Percentiles rank a stretch among this genome's conserved stretches.
phyloP scores from a whole-genome alignment of 345 rosid genomes.

The Corchorus capsularis region DNA sequence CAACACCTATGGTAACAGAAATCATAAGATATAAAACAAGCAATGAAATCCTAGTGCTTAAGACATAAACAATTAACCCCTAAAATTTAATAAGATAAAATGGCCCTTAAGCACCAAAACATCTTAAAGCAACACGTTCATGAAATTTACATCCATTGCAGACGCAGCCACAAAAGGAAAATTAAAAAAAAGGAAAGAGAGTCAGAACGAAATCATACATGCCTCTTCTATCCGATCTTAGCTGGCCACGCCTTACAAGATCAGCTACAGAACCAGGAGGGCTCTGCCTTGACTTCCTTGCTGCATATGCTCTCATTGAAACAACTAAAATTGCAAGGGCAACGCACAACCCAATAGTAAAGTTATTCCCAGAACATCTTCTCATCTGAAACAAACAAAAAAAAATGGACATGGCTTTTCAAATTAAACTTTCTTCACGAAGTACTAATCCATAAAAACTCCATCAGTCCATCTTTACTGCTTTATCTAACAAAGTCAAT shows the following conservation, averaged over 20 bases:
- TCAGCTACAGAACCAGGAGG: conserved; percentile 81
- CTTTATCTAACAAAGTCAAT: not conserved
- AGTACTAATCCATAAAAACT: not conserved
- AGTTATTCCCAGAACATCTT: conserved; percentile 35
- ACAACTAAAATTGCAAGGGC: conserved; percentile 56
- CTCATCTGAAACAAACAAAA: conserved; percentile 45
- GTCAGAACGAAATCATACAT: conserved; percentile 67
- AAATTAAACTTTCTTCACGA: not conserved
- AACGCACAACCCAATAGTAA: conserved; percentile 49
- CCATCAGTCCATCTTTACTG: not conserved
- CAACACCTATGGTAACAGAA: not conserved
- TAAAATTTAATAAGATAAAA: not conserved
- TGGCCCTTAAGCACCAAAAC: not conserved
- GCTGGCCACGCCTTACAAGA: conserved; percentile 97
- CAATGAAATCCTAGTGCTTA: not conserved
- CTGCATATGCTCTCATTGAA: conserved; percentile 45
- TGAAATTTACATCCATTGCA: conserved; percentile 10
- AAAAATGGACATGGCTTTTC: not conserved
- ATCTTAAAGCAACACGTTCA: not conserved
- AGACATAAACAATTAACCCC: not conserved
- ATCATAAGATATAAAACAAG: not conserved
- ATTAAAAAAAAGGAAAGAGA: not conserved
- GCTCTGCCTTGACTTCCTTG: conserved; percentile 47
- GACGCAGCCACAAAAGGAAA: not conserved
- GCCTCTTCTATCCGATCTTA: conserved; percentile 99